These are phyloP conservation scores for Quercus cerris DNA, from an alignment of 306 rosid genomes.

Conservation along the genomic window DNA sequence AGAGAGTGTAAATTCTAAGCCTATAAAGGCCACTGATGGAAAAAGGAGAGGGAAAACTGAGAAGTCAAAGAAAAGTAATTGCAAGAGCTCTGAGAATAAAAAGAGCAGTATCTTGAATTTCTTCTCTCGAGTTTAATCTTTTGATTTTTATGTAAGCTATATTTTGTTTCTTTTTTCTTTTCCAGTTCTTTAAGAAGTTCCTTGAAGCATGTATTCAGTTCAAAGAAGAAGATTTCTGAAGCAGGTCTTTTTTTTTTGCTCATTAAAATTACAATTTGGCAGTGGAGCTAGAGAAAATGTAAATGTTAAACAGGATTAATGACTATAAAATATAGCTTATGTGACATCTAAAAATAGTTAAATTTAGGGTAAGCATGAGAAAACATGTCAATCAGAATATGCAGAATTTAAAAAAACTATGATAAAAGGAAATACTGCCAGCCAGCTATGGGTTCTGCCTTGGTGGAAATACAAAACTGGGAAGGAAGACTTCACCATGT, in stretches of 20 bases:
- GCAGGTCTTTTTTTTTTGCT: not conserved
- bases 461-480: not conserved
- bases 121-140: slow-evolving; percentile 61
- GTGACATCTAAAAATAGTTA: not conserved
- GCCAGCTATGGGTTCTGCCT: not conserved
- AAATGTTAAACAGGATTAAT: too few species aligned
- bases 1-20: slow-evolving; percentile 64
- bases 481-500: not conserved
- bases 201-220: not conserved
- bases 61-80: slow-evolving; percentile 44
- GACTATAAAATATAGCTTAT: not conserved
- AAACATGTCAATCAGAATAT: not conserved
- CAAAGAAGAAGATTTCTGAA: not conserved
- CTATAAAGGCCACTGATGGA: slow-evolving; percentile 20
- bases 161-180: not conserved
- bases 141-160: not conserved
- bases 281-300: too few species aligned
- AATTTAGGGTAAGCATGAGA: not conserved
- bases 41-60: slow-evolving; percentile 38
- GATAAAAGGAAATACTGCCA: not conserved
- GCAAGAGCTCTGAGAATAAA: slow-evolving; percentile 34
- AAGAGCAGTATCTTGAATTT: slow-evolving; percentile 65
- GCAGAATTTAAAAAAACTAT: not conserved
- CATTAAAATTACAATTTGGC: not conserved
- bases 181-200: not conserved